Evolutionary conservation across 805 yeast species (phyloP).

Genomic region (Cyberlindnera veronae): DNA sequence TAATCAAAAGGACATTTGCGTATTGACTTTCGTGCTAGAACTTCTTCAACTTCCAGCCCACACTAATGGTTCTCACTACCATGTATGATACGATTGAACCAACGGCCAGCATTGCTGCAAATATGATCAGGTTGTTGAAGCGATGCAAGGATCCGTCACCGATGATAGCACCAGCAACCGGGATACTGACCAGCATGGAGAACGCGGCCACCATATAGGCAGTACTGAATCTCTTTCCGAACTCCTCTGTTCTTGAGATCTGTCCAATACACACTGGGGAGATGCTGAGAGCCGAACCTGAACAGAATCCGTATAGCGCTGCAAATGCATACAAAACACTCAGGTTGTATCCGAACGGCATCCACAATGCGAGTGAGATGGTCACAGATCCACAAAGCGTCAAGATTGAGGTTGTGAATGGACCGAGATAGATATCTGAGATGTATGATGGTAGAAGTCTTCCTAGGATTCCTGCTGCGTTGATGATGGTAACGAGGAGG

Average conservation of each 20-base stretch:
- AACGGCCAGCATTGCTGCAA: conserved; percentile 7
- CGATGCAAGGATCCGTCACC: conserved; percentile 23
- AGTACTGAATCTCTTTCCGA: conserved; percentile 52
- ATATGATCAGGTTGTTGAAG: conserved; percentile 14
- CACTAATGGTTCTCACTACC: conserved; percentile 7
- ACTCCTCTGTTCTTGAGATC: conserved; percentile 48
- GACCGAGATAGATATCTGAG: conserved; percentile 43
- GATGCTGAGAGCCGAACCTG: conserved; percentile 51
- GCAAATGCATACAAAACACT: conserved; percentile 41
- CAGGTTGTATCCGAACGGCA: conserved; percentile 34
- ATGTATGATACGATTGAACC: conserved; percentile 4
- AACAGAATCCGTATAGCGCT: conserved; percentile 47
- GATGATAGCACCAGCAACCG: conserved; percentile 47
- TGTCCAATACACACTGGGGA: conserved; percentile 59
- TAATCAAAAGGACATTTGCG: background rate
- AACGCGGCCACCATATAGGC: conserved; percentile 56
- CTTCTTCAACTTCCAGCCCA: conserved; percentile 15
- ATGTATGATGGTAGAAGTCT: conserved; percentile 40
- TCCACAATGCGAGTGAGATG: conserved; percentile 37
- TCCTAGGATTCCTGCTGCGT: conserved; percentile 44
- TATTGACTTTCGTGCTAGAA: conserved; percentile 6
- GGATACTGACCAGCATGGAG: conserved; percentile 44
- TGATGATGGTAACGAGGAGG: conserved; percentile 42
- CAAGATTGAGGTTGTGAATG: conserved; percentile 47
- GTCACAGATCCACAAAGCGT: conserved; percentile 30